Percentiles rank a stretch among this genome's conserved stretches.
These are phyloP conservation scores for Gaeumannomyces tritici DNA, from an alignment of 2,329 filamentous ascomycete species.

Conservation along the genomic window DNA sequence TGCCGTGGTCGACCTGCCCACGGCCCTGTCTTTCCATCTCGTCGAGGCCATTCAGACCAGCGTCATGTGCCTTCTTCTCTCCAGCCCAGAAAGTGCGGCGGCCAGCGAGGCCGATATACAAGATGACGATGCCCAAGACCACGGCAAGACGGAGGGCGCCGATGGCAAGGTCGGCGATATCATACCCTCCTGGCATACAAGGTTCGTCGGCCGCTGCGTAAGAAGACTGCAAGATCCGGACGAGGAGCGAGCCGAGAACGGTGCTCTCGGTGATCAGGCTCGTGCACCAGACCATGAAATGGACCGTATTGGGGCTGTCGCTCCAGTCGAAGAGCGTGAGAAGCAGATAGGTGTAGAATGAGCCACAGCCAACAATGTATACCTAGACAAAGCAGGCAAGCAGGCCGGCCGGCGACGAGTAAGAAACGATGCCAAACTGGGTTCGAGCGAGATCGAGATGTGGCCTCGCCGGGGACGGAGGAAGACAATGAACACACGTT, in stretches of 20 bases:
- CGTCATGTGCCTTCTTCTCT: constrained; percentile 31
- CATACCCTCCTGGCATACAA: constrained; percentile 36
- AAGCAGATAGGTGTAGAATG: constrained; percentile 77
- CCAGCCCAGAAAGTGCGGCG: constrained; percentile 30
- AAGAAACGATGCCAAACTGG: neutral
- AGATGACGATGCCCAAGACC: constrained; percentile 30
- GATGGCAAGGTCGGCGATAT: constrained; percentile 55
- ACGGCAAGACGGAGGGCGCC: constrained; percentile 60
- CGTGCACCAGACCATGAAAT: constrained; percentile 70
- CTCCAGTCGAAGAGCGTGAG: constrained; percentile 79
- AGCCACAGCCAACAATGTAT: constrained; percentile 75
- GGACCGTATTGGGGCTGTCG: constrained; percentile 63
- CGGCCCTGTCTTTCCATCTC: constrained; percentile 14
- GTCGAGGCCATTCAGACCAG: constrained; percentile 11
- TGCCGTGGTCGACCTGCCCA: neutral
- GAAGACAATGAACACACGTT: neutral
- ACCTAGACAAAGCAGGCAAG: constrained; percentile 42
- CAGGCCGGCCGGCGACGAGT: neutral
- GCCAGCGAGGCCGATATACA: constrained; percentile 43
- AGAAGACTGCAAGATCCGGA: constrained; percentile 52
- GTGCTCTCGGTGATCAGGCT: constrained; percentile 63
- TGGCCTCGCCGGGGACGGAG: no score
- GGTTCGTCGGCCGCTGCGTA: constrained; percentile 18
- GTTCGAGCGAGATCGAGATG: neutral
- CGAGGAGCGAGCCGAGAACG: constrained; percentile 59